phyloP scores from a whole-genome alignment of 208 protist species.

The Leishmania tarentolae region DNA sequence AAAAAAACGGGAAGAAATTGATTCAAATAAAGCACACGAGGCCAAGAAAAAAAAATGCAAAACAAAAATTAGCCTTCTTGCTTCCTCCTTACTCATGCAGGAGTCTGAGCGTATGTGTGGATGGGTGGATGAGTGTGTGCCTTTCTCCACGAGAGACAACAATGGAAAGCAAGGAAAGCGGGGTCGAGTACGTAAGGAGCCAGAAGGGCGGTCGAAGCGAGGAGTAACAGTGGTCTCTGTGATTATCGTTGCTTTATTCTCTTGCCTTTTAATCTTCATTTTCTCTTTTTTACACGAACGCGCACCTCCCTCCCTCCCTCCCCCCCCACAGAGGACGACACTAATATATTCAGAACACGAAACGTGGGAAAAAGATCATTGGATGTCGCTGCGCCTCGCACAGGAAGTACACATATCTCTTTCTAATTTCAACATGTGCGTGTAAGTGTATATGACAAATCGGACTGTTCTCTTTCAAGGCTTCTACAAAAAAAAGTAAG shows the following conservation, averaged over 20 bases:
- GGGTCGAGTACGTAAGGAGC: not conserved
- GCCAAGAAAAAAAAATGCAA: conserved; percentile 2
- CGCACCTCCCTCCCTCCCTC: too few species aligned
- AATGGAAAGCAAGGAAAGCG: not conserved
- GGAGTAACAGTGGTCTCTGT: not conserved
- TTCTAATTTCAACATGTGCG: not conserved
- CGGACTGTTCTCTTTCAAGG: not conserved
- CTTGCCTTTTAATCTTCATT: not conserved
- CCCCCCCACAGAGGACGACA: too few species aligned
- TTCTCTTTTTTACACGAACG: not conserved
- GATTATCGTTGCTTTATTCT: not conserved
- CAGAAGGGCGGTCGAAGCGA: not conserved
- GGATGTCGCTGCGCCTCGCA: not conserved
- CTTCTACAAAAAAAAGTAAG: not conserved
- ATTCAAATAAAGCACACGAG: not conserved
- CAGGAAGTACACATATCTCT: not conserved
- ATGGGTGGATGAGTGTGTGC: not conserved
- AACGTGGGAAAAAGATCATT: not conserved
- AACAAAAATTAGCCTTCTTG: not conserved
- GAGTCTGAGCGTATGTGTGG: not conserved
- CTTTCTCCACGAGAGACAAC: not conserved
- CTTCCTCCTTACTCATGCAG: not conserved
- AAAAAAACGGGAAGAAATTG: not conserved
- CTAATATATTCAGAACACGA: not conserved
- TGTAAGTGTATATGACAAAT: not conserved